phyloP scores from a whole-genome alignment of 1,284 basidiomycete genomes.

The Rhodotorula sp. region DNA sequence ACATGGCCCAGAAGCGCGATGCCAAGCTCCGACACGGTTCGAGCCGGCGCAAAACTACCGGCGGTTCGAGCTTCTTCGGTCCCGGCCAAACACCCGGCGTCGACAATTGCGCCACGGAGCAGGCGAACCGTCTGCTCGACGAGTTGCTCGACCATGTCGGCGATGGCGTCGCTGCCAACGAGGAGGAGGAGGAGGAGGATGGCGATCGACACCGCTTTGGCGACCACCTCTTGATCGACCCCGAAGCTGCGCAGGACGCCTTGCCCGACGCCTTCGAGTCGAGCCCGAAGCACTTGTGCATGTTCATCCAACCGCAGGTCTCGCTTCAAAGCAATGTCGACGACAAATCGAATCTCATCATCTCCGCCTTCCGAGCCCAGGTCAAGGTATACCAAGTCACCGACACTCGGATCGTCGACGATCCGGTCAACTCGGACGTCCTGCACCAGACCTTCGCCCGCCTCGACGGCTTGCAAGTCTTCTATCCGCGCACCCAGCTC shows the following conservation, averaged over 20 bases:
- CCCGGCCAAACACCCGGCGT: slow-evolving; percentile 19
- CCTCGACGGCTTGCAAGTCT: slow-evolving; percentile 79
- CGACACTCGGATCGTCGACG: slow-evolving; percentile 74
- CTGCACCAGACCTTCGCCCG: slow-evolving; percentile 78
- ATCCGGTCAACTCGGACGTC: slow-evolving; percentile 79
- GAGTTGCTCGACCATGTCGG: slow-evolving; percentile 46
- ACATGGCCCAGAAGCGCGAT: slow-evolving; percentile 60
- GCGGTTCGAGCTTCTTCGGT: background rate
- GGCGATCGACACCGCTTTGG: slow-evolving; percentile 23
- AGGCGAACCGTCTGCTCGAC: slow-evolving; percentile 43
- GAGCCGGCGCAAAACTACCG: slow-evolving; percentile 23
- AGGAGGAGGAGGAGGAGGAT: slow-evolving; percentile 13
- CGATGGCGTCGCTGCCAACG: slow-evolving; percentile 17
- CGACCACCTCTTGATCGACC: slow-evolving; percentile 38
- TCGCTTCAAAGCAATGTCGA: slow-evolving; percentile 68
- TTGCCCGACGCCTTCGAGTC: slow-evolving; percentile 52
- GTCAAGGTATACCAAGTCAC: slow-evolving; percentile 77
- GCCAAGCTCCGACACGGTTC: slow-evolving; percentile 36
- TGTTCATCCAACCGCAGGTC: slow-evolving; percentile 88
- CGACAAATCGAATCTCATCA: slow-evolving; percentile 65
- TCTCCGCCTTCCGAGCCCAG: slow-evolving; percentile 79
- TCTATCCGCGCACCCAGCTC: slow-evolving; percentile 62
- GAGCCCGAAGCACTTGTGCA: slow-evolving; percentile 68
- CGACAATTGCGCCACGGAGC: slow-evolving; percentile 12
- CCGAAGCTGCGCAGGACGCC: slow-evolving; percentile 41